These are phyloP conservation scores for Scheffersomyces amazonensis DNA, from an alignment of 805 yeast species.

Conservation along the genomic window DNA sequence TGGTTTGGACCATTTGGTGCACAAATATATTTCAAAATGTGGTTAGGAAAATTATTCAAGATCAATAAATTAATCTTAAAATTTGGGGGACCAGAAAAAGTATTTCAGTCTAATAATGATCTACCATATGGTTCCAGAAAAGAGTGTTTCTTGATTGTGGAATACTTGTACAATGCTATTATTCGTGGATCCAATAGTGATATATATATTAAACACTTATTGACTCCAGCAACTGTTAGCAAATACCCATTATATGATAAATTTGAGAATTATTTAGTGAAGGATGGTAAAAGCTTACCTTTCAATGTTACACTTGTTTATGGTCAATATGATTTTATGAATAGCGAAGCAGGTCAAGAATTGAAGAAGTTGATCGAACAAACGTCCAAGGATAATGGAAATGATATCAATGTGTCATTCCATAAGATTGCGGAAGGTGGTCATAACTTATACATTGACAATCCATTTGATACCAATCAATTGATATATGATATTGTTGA, in stretches of 20 bases:
- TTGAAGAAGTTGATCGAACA: constrained; percentile 21
- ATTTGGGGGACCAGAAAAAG: constrained; percentile 25
- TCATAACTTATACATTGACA: constrained; percentile 43
- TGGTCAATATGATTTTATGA: constrained; percentile 78
- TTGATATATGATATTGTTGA: constrained; percentile 15
- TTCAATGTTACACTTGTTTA: constrained; percentile 49
- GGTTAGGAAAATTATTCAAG: constrained; percentile 39
- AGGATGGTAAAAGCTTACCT: constrained; percentile 7
- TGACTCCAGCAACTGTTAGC: constrained; percentile 59
- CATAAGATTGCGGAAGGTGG: constrained; percentile 35
- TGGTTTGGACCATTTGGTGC: constrained; percentile 41
- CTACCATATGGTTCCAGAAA: constrained; percentile 35
- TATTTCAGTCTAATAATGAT: constrained; percentile 25
- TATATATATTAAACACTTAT: constrained; percentile 43
- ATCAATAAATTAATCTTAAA: constrained; percentile 32
- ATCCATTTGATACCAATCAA: constrained; percentile 40
- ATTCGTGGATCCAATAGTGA: constrained; percentile 38
- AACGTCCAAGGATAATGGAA: not conserved
- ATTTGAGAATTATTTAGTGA: constrained; percentile 28
- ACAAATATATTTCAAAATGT: constrained; percentile 32
- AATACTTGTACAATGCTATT: constrained; percentile 40
- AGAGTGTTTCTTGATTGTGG: constrained; percentile 34
- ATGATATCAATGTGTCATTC: constrained; percentile 16
- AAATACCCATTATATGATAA: constrained; percentile 66
- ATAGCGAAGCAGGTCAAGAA: constrained; percentile 48